Base-by-base conservation (phyloP, 2,329 filamentous ascomycete genomes). In the Neurospora sp. region DNA sequence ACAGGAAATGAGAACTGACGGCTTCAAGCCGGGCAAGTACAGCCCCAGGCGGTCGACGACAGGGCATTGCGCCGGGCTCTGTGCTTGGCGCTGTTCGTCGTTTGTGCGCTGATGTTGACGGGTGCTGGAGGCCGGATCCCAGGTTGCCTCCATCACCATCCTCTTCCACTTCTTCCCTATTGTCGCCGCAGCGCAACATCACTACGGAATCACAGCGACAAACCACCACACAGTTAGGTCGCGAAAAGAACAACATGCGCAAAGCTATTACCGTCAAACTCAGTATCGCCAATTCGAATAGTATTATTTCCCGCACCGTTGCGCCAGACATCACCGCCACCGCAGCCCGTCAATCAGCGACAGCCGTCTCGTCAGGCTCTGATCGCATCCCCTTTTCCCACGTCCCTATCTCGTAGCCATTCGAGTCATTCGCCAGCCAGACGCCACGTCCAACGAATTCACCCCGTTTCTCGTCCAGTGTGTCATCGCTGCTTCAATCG, bases 161-260 rank as follows among this genome's bases (percentile, higher is more conserved):
- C 69, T 72, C 73, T 70, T 71, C 57, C 70, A 69, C 70, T 68
- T 72, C 73, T 70, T 71, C 57, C 70, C 71, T 71, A 41, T 69
- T 68, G 68, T 62, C 52, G 52, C 52, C 52, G 52, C 52, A 62
- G 52, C 52, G 52, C 52, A 62, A 62, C 15, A 62, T 69, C 36
- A 70, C 67, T 52, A n/a, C 37, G 33, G 28, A 68, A 71, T 46
- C 41, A 69, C 11, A 69, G 66, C 71, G 72, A 68, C 71, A 69
- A 68, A 66, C 37, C 39, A 69, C 39, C 41, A 52, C 39, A 33
- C 69, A 66, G 57, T 39, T 36, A 66, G 57, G 33, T 36, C 52
- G 38, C 19, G 19, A 43, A 41, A 66, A 73, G 70, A 71, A 52
- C 71, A 75, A 73, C 70, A 77, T 77, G 76, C 73, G 68, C 72